Percentiles rank a stretch among this genome's conserved stretches.
These are phyloP conservation scores for Blattamonas nauphoetae DNA, from an alignment of 78 protist genomes.

Conservation along the genomic window DNA sequence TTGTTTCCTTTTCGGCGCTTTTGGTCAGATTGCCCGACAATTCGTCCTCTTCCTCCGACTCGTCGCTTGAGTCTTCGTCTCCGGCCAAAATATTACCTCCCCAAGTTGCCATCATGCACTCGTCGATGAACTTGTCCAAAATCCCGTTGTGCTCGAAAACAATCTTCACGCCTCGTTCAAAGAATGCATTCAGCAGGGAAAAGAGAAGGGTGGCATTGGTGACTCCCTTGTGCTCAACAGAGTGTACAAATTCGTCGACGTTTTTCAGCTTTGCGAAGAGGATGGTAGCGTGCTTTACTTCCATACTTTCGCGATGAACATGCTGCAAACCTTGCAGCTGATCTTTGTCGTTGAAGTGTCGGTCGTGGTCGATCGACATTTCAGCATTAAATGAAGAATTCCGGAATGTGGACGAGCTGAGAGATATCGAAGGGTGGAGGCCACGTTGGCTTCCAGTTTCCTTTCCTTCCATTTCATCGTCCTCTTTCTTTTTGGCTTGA, in stretches of 20 bases:
- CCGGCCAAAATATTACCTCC: background rate
- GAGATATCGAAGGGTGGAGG: background rate
- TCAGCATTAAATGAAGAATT: background rate
- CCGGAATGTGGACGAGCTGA: background rate
- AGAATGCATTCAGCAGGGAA: conserved; percentile 8
- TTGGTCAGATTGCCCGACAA: background rate
- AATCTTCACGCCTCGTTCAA: background rate
- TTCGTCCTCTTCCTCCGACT: background rate
- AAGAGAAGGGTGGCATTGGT: background rate
- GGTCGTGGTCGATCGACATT: background rate
- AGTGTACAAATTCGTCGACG: background rate
- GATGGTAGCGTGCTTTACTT: background rate
- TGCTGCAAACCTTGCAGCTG: background rate
- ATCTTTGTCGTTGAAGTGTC: background rate
- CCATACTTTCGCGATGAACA: background rate
- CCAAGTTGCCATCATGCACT: conserved; percentile 15
- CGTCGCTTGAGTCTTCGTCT: background rate
- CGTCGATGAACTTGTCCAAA: conserved; percentile 32
- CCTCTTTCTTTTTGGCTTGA: too few relatives aligned
- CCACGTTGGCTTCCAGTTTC: too few relatives aligned
- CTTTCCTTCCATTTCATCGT: too few relatives aligned
- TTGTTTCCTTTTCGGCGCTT: conserved; percentile 1
- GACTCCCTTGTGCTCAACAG: background rate
- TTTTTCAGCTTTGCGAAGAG: background rate
- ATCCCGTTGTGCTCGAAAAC: background rate